A percentile compares a stretch with the other conserved stretches of the same genome.
Evolutionary conservation across 2,329 filamentous ascomycete species (phyloP).

Genomic region (Trichoderma sp.): DNA sequence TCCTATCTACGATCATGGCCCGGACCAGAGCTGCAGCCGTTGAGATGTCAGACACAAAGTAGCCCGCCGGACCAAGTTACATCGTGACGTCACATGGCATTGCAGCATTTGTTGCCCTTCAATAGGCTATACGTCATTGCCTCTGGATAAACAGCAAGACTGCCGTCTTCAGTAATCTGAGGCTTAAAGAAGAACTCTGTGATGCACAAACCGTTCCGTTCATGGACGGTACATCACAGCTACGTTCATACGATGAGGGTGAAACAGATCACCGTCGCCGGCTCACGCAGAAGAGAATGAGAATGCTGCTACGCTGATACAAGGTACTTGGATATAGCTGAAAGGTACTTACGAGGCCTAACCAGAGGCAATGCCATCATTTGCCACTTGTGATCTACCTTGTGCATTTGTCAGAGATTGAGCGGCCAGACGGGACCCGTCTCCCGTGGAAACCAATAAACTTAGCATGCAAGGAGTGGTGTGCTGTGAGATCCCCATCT

Average conservation of each 20-base stretch:
- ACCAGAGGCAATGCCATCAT: constrained; percentile 3
- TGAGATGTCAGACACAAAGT: background rate
- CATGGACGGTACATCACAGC: background rate
- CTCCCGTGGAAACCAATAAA: background rate
- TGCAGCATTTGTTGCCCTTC: background rate
- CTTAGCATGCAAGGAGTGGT: background rate
- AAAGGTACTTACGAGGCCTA: background rate
- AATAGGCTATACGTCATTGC: background rate
- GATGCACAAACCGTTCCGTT: background rate
- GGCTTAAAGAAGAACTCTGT: background rate
- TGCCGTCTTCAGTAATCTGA: background rate
- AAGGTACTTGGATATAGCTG: background rate
- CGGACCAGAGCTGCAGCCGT: background rate
- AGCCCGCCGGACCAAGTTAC: background rate
- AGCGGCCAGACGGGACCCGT: background rate
- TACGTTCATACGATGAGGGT: background rate
- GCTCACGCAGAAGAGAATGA: background rate
- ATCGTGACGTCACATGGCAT: constrained; percentile 6
- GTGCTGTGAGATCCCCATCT: background rate
- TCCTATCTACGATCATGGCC: background rate
- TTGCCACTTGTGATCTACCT: constrained; percentile 7
- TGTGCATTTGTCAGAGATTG: background rate
- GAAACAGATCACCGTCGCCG: background rate
- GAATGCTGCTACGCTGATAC: background rate
- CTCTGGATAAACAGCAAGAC: background rate